These are phyloP conservation scores for Penicillium oxalicum DNA, from an alignment of 2,329 filamentous ascomycete genomes.

Conservation along the genomic window DNA sequence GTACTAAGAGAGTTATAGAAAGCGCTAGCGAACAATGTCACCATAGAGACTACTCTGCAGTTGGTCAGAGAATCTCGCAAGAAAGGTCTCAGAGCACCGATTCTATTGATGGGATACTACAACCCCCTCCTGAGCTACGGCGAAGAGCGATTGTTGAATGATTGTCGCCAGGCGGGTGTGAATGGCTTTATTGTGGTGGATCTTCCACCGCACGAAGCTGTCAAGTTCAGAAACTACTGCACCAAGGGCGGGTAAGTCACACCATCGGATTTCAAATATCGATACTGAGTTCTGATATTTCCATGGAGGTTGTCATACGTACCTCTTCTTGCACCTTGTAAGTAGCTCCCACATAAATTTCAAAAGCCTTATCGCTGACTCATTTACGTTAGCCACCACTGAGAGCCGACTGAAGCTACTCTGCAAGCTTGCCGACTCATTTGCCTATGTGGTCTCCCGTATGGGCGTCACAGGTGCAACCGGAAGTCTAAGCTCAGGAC, in stretches of 20 bases:
- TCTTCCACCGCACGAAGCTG: constrained; percentile 88
- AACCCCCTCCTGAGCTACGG: constrained; percentile 93
- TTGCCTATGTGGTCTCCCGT: constrained; percentile 96
- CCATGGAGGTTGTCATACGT: constrained; percentile 73
- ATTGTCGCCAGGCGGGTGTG: constrained; percentile 76
- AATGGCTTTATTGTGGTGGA: constrained; percentile 98
- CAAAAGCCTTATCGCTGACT: no score
- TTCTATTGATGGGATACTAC: constrained; percentile 98
- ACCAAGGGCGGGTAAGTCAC: constrained; percentile 27
- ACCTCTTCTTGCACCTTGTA: constrained; percentile 74
- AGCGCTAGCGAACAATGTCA: no score
- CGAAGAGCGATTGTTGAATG: constrained; percentile 78
- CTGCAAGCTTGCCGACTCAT: constrained; percentile 94
- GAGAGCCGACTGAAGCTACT: constrained; percentile 91
- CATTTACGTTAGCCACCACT: constrained; percentile 58
- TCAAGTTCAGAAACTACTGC: constrained; percentile 55
- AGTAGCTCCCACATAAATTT: no score
- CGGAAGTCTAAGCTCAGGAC: constrained; percentile 70
- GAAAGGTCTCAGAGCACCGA: constrained; percentile 70
- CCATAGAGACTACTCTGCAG: constrained; percentile 45
- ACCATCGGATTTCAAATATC: background rate
- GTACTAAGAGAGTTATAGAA: no score
- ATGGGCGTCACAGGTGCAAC: constrained; percentile 94
- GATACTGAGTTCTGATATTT: background rate
- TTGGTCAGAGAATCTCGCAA: constrained; percentile 77